Evolutionary conservation across 768 basidiomycete species (phyloP).

Genomic region (Termitomyces titanicus): DNA sequence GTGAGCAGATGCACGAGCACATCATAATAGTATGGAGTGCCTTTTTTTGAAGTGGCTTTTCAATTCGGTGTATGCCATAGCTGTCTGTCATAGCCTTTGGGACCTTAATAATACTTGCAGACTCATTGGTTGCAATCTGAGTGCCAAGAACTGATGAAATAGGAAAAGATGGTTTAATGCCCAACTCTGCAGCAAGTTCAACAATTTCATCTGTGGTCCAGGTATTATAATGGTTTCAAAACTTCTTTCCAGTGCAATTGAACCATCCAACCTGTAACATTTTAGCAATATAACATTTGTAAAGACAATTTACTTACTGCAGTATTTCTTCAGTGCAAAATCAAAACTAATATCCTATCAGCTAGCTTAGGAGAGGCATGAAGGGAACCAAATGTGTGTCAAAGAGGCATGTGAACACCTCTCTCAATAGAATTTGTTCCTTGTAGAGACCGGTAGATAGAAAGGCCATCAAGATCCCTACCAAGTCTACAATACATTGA

Average conservation of each 20-base stretch:
- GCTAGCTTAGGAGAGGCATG: too few species aligned
- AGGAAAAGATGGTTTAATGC: neutral
- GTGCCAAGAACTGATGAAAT: neutral
- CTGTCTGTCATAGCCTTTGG: neutral
- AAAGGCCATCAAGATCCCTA: too few species aligned
- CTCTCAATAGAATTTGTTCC: too few species aligned
- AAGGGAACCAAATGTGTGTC: too few species aligned
- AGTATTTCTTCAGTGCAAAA: neutral
- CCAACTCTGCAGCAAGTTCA: neutral
- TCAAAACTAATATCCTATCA: too few species aligned
- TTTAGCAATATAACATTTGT: too few species aligned
- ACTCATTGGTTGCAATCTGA: neutral
- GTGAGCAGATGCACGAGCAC: neutral
- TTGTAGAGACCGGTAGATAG: too few species aligned
- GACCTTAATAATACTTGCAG: neutral
- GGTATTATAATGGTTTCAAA: neutral
- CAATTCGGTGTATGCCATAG: slow-evolving; percentile 1
- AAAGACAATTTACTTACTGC: neutral
- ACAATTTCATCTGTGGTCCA: neutral
- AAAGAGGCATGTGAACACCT: too few species aligned
- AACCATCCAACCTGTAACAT: slow-evolving; percentile 8
- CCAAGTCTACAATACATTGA: too few species aligned
- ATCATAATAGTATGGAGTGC: neutral
- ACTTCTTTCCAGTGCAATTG: neutral
- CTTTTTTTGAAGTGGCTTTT: neutral